Conservation (phyloP, 768 basidiomycete species). For the Phanerochaete sordida region DNA sequence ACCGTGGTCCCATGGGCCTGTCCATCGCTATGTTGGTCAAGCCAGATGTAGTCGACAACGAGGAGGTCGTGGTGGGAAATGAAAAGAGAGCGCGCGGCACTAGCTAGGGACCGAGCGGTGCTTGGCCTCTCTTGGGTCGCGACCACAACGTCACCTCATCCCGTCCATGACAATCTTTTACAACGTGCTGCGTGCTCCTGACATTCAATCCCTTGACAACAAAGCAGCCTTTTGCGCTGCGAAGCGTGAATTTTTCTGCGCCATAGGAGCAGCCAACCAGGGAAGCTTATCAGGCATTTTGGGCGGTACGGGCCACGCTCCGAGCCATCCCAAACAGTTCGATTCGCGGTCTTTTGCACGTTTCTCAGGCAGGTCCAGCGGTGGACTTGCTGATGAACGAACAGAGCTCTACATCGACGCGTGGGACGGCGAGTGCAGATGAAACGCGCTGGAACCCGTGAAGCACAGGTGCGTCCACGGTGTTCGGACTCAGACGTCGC, state of each 20-base stretch:
- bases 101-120: not conserved
- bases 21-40: constrained; percentile 34
- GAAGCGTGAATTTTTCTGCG: not conserved
- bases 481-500: not conserved
- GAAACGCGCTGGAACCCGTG: not conserved
- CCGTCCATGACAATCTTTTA: not conserved
- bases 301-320: not conserved
- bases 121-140: not conserved
- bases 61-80: constrained; percentile 12
- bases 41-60: constrained; percentile 5
- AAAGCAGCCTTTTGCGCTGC: not conserved
- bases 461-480: not conserved
- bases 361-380: not conserved
- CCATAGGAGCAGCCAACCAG: not conserved
- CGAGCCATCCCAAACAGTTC: not conserved
- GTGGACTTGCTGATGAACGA: not conserved
- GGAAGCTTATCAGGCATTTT: not conserved
- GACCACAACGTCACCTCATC: constrained; percentile 8
- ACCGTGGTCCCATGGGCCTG: constrained; percentile 56
- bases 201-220: not conserved
- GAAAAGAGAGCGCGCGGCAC: constrained; percentile 9
- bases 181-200: too few species aligned
- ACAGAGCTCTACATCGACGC: not conserved
- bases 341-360: not conserved
- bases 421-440: not conserved